Conservation (phyloP, 169 alveolate species). For the Plasmodium fragile region DNA sequence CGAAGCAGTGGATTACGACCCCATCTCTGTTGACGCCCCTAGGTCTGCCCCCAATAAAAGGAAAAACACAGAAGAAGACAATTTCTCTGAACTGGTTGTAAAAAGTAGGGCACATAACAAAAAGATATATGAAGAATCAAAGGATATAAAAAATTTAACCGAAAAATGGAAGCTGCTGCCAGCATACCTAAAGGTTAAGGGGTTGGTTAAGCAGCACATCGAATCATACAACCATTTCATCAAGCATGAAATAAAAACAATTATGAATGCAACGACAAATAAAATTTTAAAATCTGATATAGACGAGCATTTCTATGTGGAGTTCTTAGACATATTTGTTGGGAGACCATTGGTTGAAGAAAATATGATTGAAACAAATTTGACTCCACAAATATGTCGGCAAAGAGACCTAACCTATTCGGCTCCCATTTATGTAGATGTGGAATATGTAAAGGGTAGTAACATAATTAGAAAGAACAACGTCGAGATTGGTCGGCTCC, state of each 20-base stretch:
- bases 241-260: slow-evolving; percentile 92
- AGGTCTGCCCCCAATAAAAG: not conserved
- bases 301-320: slow-evolving; percentile 90
- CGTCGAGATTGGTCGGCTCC: slow-evolving; percentile 95
- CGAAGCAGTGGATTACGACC: not conserved
- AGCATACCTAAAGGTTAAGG: slow-evolving; percentile 93
- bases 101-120: slow-evolving; percentile 30
- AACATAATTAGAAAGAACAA: slow-evolving; percentile 89
- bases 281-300: slow-evolving; percentile 89
- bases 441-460: slow-evolving; percentile 94
- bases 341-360: slow-evolving; percentile 92
- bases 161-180: slow-evolving; percentile 96
- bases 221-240: slow-evolving; percentile 95
- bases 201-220: slow-evolving; percentile 95
- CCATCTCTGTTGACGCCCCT: not conserved
- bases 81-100: slow-evolving; percentile 18
- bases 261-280: slow-evolving; percentile 93
- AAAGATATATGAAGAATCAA: slow-evolving; percentile 50
- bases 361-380: slow-evolving; percentile 83
- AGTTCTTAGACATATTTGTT: slow-evolving; percentile 91
- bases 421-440: slow-evolving; percentile 97
- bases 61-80: not conserved
- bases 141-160: slow-evolving; percentile 77
- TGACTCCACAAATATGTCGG: slow-evolving; percentile 98
- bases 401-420: slow-evolving; percentile 97